Base-by-base conservation (phyloP, 1,284 basidiomycete genomes). In the Ceratobasidium sp. region DNA sequence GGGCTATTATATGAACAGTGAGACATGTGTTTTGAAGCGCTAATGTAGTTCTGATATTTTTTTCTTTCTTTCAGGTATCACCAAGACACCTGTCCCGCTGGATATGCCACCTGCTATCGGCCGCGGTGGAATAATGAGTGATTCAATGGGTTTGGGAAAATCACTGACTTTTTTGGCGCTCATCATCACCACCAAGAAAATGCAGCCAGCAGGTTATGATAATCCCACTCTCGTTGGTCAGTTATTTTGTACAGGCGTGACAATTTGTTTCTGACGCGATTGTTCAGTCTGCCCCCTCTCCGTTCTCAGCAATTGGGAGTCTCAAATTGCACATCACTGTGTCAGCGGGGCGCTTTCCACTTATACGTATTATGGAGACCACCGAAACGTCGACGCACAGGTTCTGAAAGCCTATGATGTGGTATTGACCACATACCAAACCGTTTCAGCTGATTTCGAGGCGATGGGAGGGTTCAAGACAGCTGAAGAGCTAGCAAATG, bases 371-470 rank as follows among this genome's bases (percentile, higher is more conserved):
- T 91, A 94, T 76, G 91, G 92, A 27, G 82, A 83, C 0, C 79
- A 86, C 6, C 87, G 85, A n/a, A 89, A 90, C 62, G 85, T 92
- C 78, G 86, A 84, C 13, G 83, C 90, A 0, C 82, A 86, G 46
- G 85, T 92, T 39, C 82, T 97, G 16, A 83, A 85, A 74, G 84
- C 86, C 75, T 90, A 89, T 79, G 95, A 97, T 79, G 84, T 96
- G 8, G 90, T 97, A n/a, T 89, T 97, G 74, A 95, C 94, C 0
- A 97, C 95, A 0, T 97, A 96, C 81, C 92, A 94, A 78, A 89
- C 88, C 2, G 85, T 83, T 6, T 78, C 79, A 0, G 27, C 65
- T 9, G 65, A 69, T 24, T 69, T 54, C 76, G 76, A 4, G 81
- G 81, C 53, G 34, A 58, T 56, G 27, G 53, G 76, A n/a, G 77